Evolutionary conservation across 202 grass and related monocot genomes (phyloP).

Genomic region (Eragrostis tef): DNA sequence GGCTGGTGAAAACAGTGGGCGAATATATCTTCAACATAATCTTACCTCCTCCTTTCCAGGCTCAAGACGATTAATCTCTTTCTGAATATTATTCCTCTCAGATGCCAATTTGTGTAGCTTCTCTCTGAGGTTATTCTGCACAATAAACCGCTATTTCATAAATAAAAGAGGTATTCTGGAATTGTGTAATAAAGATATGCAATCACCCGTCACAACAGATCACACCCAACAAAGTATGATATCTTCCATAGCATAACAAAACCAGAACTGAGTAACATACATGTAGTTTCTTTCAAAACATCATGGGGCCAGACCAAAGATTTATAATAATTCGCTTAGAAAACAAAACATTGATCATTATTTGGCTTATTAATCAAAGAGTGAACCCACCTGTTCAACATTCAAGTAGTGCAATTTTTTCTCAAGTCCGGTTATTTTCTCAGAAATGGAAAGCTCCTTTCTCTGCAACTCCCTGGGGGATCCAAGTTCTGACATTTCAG

Average conservation of each 20-base stretch:
- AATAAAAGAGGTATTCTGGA: not conserved
- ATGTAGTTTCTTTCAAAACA: constrained; percentile 6
- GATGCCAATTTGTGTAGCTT: constrained; percentile 75
- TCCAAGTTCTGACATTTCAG: constrained; percentile 80
- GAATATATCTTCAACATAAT: constrained; percentile 38
- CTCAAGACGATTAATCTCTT: constrained; percentile 74
- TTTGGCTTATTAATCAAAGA: constrained; percentile 28
- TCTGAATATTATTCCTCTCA: constrained; percentile 75
- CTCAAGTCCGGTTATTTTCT: constrained; percentile 91
- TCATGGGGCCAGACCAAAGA: constrained; percentile 10
- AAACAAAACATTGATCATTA: constrained; percentile 6
- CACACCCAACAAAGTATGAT: not conserved
- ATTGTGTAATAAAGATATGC: constrained; percentile 3
- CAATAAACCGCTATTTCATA: constrained; percentile 25
- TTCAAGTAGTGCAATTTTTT: constrained; percentile 88
- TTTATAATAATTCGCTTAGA: not conserved
- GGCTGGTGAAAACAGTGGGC: constrained; percentile 19
- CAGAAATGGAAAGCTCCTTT: constrained; percentile 84
- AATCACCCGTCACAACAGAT: not conserved
- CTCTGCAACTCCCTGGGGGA: constrained; percentile 85
- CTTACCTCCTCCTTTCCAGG: constrained; percentile 79
- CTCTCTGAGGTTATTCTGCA: constrained; percentile 76
- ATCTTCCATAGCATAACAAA: not conserved
- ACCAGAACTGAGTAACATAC: constrained; percentile 1
- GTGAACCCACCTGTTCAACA: constrained; percentile 75